These are phyloP conservation scores for Chlamydomonas sphaeroides DNA, from an alignment of 139 green algal genomes.

Conservation along the genomic window DNA sequence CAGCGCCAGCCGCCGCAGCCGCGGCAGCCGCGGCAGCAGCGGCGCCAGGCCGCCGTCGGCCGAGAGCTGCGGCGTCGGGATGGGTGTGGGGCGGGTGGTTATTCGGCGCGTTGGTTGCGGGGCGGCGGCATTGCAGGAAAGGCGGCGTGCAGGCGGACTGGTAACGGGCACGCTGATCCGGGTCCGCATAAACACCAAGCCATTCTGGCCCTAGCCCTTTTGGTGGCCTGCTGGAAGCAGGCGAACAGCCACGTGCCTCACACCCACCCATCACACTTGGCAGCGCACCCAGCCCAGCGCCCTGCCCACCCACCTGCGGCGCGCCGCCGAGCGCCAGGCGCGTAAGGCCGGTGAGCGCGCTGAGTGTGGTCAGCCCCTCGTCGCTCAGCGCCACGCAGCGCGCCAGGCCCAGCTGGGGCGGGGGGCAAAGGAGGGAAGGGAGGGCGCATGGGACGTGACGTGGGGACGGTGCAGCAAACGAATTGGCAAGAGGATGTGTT, in stretches of 20 bases:
- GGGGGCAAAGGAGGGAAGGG: background rate
- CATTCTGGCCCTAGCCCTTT: background rate
- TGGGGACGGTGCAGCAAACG: no score
- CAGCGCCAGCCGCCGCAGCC: background rate
- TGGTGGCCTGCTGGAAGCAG: background rate
- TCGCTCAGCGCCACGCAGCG: conserved; percentile 7
- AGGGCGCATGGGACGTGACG: background rate
- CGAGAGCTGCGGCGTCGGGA: conserved; percentile 3
- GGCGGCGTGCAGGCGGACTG: background rate
- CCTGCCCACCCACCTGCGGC: background rate
- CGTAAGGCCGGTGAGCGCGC: conserved; percentile 6
- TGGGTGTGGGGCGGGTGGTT: background rate
- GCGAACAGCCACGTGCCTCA: no score
- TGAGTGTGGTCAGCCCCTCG: conserved; percentile 12
- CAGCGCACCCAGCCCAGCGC: no score
- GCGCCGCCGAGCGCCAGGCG: background rate
- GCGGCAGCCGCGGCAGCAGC: background rate
- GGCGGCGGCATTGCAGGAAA: no score
- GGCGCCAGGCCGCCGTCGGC: background rate
- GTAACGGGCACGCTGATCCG: background rate
- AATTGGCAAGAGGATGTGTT: no score
- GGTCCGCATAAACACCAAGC: background rate
- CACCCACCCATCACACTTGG: no score
- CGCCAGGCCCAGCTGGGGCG: conserved; percentile 21
- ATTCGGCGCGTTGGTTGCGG: no score